Evolutionary conservation across 164 flowering plant species (phyloP).

Genomic region (Liquidambar formosana): DNA sequence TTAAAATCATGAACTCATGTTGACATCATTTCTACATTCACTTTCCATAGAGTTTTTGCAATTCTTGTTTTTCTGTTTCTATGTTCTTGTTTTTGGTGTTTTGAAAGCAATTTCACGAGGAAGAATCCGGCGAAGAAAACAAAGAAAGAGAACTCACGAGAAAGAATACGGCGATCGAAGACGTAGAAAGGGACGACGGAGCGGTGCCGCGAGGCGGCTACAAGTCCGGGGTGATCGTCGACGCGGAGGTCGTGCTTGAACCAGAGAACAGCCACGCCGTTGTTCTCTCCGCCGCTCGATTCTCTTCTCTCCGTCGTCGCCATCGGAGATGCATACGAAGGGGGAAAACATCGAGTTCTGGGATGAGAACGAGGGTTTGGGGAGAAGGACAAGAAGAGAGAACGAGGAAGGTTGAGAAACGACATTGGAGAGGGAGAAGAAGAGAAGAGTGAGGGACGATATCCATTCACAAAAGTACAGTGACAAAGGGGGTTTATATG

Average conservation of each 20-base stretch:
- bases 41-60: neutral
- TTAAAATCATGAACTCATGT: too few species aligned
- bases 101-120: too few species aligned
- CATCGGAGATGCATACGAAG: neutral
- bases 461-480: slow-evolving; percentile 14
- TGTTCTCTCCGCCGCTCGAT: slow-evolving; percentile 12
- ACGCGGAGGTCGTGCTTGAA: slow-evolving; percentile 87
- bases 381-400: slow-evolving; percentile 14
- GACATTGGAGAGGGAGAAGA: slow-evolving; percentile 29
- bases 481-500: neutral
- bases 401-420: slow-evolving; percentile 27
- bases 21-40: neutral
- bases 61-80: too few species aligned
- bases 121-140: too few species aligned
- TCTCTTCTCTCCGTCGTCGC: neutral
- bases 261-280: slow-evolving; percentile 64
- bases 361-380: slow-evolving; percentile 6
- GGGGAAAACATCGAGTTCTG: neutral
- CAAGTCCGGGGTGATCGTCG: slow-evolving; percentile 79
- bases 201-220: slow-evolving; percentile 51
- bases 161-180: slow-evolving; percentile 76
- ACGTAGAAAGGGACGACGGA: slow-evolving; percentile 70
- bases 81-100: too few species aligned
- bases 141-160: slow-evolving; percentile 50
- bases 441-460: neutral